Percentiles rank a stretch among this genome's conserved stretches.
phyloP scores from a whole-genome alignment of 805 yeast species.

The Candida palmyrensis region DNA sequence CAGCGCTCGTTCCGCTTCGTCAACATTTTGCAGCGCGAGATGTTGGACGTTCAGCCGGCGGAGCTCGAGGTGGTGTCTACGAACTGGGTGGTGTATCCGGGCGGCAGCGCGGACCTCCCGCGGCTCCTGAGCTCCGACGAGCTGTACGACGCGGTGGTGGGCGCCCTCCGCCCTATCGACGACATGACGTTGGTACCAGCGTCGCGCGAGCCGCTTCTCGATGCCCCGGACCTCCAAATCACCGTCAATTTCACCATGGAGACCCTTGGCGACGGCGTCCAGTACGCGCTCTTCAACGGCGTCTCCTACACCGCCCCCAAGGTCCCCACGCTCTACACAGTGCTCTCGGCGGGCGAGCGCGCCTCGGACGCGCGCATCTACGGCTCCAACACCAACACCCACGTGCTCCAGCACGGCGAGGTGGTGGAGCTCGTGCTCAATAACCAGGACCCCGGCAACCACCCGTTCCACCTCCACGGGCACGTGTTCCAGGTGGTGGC shows the following conservation, averaged over 20 bases:
- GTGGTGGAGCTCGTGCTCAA: constrained; percentile 78
- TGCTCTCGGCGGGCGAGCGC: constrained; percentile 52
- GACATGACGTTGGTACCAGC: constrained; percentile 32
- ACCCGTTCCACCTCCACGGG: constrained; percentile 98
- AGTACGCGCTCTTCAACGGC: constrained; percentile 96
- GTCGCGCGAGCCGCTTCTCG: constrained; percentile 38
- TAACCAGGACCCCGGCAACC: constrained; percentile 86
- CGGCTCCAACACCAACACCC: constrained; percentile 78
- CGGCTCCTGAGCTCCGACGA: constrained; percentile 10
- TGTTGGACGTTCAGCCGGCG: constrained; percentile 73
- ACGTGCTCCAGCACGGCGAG: constrained; percentile 61
- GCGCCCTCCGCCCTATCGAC: constrained; percentile 45
- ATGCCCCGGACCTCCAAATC: constrained; percentile 65
- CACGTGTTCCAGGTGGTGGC: constrained; percentile 79
- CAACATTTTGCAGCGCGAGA: constrained; percentile 72
- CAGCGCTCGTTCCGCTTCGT: constrained; percentile 60
- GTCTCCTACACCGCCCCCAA: constrained; percentile 72
- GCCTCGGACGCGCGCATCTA: constrained; percentile 51
- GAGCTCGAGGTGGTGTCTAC: constrained; percentile 70
- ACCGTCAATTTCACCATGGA: constrained; percentile 78
- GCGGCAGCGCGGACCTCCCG: constrained; percentile 29
- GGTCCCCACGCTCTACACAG: constrained; percentile 82
- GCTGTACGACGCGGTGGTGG: constrained; percentile 23
- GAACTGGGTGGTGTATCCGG: constrained; percentile 56
- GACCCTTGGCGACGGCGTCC: constrained; percentile 79